Evolutionary conservation across 179 eudicot species (phyloP).

Genomic region (Beta corolliflora): DNA sequence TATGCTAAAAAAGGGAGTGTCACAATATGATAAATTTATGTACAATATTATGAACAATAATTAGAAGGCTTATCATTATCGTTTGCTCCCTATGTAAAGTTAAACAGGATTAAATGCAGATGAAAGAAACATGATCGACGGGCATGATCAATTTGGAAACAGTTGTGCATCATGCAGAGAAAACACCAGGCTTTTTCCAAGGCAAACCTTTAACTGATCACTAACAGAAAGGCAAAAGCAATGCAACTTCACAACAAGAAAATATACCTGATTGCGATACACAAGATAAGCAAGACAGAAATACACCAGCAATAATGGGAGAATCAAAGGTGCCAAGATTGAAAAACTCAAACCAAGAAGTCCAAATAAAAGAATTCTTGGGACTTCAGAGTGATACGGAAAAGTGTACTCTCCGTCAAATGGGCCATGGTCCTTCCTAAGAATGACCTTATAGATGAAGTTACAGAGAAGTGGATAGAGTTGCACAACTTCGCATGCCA

Average conservation of each 20-base stretch:
- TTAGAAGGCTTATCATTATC: background rate
- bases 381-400: constrained; percentile 93
- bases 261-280: constrained; percentile 86
- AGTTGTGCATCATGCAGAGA: background rate
- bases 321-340: constrained; percentile 74
- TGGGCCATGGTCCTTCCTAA: constrained; percentile 49
- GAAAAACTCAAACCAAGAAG: constrained; percentile 78
- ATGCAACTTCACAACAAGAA: constrained; percentile 4
- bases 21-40: too few species aligned
- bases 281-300: constrained; percentile 83
- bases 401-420: constrained; percentile 62
- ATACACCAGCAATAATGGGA: constrained; percentile 84
- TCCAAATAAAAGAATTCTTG: constrained; percentile 79
- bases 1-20: background rate
- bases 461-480: constrained; percentile 68
- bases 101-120: background rate
- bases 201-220: too few species aligned
- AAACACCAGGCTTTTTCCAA: background rate
- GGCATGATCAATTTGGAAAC: background rate
- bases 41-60: background rate
- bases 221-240: background rate
- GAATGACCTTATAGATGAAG: constrained; percentile 45
- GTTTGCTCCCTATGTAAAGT: background rate
- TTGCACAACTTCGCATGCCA: constrained; percentile 87
- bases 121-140: background rate